Evolutionary conservation across 169 alveolate species (phyloP).

Genomic region (Cytauxzoon felis): DNA sequence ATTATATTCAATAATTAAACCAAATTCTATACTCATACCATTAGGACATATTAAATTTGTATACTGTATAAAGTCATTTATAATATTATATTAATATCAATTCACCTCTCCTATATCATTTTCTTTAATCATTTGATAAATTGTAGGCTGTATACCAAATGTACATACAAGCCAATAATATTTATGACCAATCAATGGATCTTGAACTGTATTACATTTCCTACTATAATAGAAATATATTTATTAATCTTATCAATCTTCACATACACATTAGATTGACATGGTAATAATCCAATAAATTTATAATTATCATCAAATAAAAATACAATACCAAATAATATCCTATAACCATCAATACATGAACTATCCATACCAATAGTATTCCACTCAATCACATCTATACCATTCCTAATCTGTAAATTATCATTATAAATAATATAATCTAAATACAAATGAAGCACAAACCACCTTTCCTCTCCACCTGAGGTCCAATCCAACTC

Average conservation of each 20-base stretch:
- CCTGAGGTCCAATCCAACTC: no score
- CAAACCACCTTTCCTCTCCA: no score
- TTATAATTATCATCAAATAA: constrained; percentile 20
- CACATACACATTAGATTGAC: constrained; percentile 48
- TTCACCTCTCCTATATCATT: neutral
- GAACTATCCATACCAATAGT: constrained; percentile 5
- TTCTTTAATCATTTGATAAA: constrained; percentile 23
- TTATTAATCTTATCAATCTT: neutral
- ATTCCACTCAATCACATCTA: constrained; percentile 7
- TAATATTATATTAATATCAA: neutral
- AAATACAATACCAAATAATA: constrained; percentile 35
- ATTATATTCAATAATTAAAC: constrained; percentile 10
- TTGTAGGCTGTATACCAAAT: constrained; percentile 45
- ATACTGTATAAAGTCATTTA: constrained; percentile 2
- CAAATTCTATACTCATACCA: constrained; percentile 29
- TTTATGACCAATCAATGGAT: constrained; percentile 13
- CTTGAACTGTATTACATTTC: constrained; percentile 32
- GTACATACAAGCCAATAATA: constrained; percentile 44
- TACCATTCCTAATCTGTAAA: constrained; percentile 38
- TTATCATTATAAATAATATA: no score
- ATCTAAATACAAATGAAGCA: no score
- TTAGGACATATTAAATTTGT: constrained; percentile 24
- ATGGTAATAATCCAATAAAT: constrained; percentile 29
- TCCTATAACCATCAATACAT: constrained; percentile 40
- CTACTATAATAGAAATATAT: neutral